Evolutionary conservation across 1,139 yeast genomes (phyloP).

Genomic region (Lodderomyces margitis): DNA sequence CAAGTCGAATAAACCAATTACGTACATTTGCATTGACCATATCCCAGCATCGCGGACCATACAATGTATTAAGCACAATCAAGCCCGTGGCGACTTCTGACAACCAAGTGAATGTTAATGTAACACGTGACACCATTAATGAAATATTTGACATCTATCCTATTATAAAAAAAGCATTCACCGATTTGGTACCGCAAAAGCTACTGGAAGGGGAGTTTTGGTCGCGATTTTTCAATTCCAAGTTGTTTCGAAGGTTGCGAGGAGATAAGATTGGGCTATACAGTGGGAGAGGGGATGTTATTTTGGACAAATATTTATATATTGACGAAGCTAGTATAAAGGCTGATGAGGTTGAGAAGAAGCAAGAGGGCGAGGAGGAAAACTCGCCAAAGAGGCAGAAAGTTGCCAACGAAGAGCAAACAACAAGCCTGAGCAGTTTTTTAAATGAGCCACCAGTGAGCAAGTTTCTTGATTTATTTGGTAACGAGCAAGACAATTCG

Average conservation of each 20-base stretch:
- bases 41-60: constrained; percentile 88
- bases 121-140: constrained; percentile 84
- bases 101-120: constrained; percentile 86
- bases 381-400: constrained; percentile 5
- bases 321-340: constrained; percentile 41
- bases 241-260: constrained; percentile 78
- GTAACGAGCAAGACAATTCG: constrained; percentile 80
- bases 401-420: constrained; percentile 1
- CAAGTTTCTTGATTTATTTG: constrained; percentile 70
- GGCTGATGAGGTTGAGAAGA: constrained; percentile 18
- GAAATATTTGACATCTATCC: constrained; percentile 95
- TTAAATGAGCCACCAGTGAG: constrained; percentile 30
- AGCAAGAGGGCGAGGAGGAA: constrained; percentile 16
- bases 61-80: constrained; percentile 88
- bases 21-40: constrained; percentile 83
- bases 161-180: constrained; percentile 83
- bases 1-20: constrained; percentile 71
- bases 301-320: constrained; percentile 78
- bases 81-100: constrained; percentile 91
- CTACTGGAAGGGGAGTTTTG: constrained; percentile 90
- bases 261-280: constrained; percentile 74
- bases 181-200: constrained; percentile 80
- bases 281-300: constrained; percentile 73
- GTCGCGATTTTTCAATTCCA: constrained; percentile 94
- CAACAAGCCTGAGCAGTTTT: not conserved